A percentile compares a stretch with the other conserved stretches of the same genome.
Evolutionary conservation across 352 stramenopile species (phyloP).

Genomic region (Pelagophyceae sp.): DNA sequence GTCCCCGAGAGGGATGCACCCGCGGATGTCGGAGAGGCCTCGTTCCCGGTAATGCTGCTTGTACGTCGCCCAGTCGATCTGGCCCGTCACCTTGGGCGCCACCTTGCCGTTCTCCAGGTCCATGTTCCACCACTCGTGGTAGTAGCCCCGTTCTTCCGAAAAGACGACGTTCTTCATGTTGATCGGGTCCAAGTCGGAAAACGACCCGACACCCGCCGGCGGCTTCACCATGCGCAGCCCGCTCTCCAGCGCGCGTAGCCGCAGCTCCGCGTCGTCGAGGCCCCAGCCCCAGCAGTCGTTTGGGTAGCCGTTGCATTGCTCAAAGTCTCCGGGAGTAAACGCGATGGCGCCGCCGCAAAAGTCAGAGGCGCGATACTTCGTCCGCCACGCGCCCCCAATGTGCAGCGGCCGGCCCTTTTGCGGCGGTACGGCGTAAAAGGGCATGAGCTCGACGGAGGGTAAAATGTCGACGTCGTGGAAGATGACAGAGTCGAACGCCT

Average conservation of each 20-base stretch:
- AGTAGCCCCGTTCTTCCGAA: slow-evolving; percentile 12
- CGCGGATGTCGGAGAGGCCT: slow-evolving; percentile 11
- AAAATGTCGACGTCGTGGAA: slow-evolving; percentile 19
- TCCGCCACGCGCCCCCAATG: background rate
- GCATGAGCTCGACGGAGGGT: slow-evolving; percentile 5
- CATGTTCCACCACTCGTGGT: slow-evolving; percentile 21
- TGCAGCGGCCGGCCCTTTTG: background rate
- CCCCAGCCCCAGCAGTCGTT: slow-evolving; percentile 21
- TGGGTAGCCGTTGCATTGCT: background rate
- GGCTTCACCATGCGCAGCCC: slow-evolving; percentile 1
- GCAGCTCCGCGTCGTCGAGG: slow-evolving; percentile 13
- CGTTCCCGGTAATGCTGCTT: background rate
- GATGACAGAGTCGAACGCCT: background rate
- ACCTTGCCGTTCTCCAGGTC: slow-evolving; percentile 21
- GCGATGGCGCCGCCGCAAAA: slow-evolving; percentile 8
- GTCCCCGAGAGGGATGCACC: no score
- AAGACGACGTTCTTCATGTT: slow-evolving; percentile 11
- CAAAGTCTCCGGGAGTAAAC: background rate
- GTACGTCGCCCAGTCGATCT: slow-evolving; percentile 5
- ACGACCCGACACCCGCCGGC: background rate
- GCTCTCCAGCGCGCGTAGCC: background rate
- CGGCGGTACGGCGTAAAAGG: slow-evolving; percentile 4
- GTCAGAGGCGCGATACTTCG: background rate
- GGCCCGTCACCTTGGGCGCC: background rate
- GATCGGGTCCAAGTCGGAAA: slow-evolving; percentile 13